These are phyloP conservation scores for Stropharia rugosoannulata DNA, from an alignment of 768 basidiomycete genomes.

Conservation along the genomic window DNA sequence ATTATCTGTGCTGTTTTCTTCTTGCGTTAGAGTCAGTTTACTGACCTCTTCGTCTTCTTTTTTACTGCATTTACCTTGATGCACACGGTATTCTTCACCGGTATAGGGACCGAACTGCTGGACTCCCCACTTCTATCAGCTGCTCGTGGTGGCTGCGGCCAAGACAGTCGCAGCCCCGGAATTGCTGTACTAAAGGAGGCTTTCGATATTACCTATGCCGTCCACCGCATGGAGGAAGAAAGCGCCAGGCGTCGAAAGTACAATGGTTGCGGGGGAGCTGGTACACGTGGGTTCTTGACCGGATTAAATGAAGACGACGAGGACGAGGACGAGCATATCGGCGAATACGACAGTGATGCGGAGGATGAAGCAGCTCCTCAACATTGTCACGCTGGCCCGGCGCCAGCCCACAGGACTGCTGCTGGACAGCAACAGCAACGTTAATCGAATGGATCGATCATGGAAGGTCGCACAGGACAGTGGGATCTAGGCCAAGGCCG, in stretches of 20 bases:
- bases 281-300: conserved; percentile 71
- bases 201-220: conserved; percentile 98
- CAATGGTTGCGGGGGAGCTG: conserved; percentile 76
- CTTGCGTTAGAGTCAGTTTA: conserved; percentile 18
- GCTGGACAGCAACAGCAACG: conserved; percentile 30
- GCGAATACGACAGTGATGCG: conserved; percentile 23
- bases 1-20: conserved; percentile 17
- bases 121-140: conserved; percentile 92
- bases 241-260: conserved; percentile 84
- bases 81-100: conserved; percentile 29
- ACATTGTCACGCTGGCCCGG: conserved; percentile 1
- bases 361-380: conserved; percentile 48
- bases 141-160: conserved; percentile 65
- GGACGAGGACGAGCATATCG: conserved; percentile 42
- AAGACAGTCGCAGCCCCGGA: conserved; percentile 87
- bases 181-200: conserved; percentile 94
- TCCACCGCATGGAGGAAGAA: conserved; percentile 99
- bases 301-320: conserved; percentile 96
- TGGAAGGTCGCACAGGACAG: conserved; percentile 37
- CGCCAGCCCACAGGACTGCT: background rate
- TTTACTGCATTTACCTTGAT: conserved; percentile 21
- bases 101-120: conserved; percentile 40
- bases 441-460: conserved; percentile 10
- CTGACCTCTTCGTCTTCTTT: conserved; percentile 22
- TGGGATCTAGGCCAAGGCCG: conserved; percentile 27